Evolutionary conservation across 179 eudicot genomes (phyloP).

Genomic region (Patellifolia procumbens): DNA sequence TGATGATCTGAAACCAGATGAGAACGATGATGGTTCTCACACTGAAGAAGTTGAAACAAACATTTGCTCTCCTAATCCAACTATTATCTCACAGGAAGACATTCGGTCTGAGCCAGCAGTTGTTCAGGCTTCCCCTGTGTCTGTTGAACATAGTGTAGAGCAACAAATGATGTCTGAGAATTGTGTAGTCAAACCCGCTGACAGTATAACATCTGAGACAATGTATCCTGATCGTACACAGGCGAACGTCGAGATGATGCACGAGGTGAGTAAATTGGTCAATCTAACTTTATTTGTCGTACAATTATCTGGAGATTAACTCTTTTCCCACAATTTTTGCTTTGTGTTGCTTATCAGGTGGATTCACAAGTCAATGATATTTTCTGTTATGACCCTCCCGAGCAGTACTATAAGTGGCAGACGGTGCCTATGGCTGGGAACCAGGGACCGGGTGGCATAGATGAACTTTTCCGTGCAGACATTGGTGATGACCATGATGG

Average conservation of each 20-base stretch:
- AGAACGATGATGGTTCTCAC: conserved; percentile 53
- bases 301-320: not conserved
- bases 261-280: conserved; percentile 42
- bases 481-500: conserved; percentile 30
- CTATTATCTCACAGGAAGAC: conserved; percentile 46
- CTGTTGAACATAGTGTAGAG: conserved; percentile 31
- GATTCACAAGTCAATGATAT: conserved; percentile 40
- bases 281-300: not conserved
- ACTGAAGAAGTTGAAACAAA: conserved; percentile 52
- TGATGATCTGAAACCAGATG: conserved; percentile 57
- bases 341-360: conserved; percentile 46
- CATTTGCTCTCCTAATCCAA: conserved; percentile 43
- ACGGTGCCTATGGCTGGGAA: conserved; percentile 44
- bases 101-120: conserved; percentile 39
- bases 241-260: conserved; percentile 28
- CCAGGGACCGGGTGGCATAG: conserved; percentile 37
- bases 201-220: conserved; percentile 35
- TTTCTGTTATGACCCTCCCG: conserved; percentile 30
- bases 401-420: conserved; percentile 29
- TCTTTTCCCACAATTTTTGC: not conserved
- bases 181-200: conserved; percentile 32
- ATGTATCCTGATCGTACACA: conserved; percentile 32
- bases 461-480: conserved; percentile 19
- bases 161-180: conserved; percentile 38
- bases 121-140: conserved; percentile 42